Base-by-base conservation (phyloP, 2,329 filamentous ascomycete species). In the Lizonia empirigonia region DNA sequence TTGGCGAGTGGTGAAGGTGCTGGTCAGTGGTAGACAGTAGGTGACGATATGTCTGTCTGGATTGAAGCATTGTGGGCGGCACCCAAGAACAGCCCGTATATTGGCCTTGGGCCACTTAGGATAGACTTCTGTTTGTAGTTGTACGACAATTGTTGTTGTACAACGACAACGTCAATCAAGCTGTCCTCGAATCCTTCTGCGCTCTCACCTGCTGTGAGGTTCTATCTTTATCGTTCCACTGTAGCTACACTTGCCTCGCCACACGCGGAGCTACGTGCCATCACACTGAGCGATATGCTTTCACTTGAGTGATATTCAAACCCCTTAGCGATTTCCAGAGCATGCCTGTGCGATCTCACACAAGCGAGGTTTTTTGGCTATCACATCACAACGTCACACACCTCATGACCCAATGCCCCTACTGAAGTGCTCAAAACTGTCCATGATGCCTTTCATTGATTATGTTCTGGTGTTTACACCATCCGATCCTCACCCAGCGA, bases 401-500 rank as follows among this genome's bases (percentile, higher is more conserved):
- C 9, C 26, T 12, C 9, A 27, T 9, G 13, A 8, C 10, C 13
- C 12, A 29, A n/a, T 29, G 2, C 12, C 26, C 26, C 5, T 29
- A 10, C 12, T 10, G 24, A n/a, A n/a, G n/a, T n/a, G n/a, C n/a
- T n/a, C n/a, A n/a, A n/a, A n/a, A n/a, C n/a, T n/a, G n/a, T n/a
- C n/a, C n/a, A n/a, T n/a, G n/a, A n/a, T n/a, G n/a, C n/a, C n/a
- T n/a, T n/a, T n/a, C n/a, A n/a, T n/a, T n/a, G n/a, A n/a, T n/a
- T n/a, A n/a, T n/a, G n/a, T n/a, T n/a, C n/a, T n/a, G n/a, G n/a
- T n/a, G n/a, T n/a, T n/a, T n/a, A n/a, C n/a, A n/a, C n/a, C n/a
- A n/a, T n/a, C n/a, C n/a, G n/a, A n/a, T n/a, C 37, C n/a, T 59
- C 59, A 76, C n/a, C 75, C 76, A 29, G 76, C 76, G 12, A 80